phyloP scores from a whole-genome alignment of 169 alveolate species.

The Eimeria tenella region DNA sequence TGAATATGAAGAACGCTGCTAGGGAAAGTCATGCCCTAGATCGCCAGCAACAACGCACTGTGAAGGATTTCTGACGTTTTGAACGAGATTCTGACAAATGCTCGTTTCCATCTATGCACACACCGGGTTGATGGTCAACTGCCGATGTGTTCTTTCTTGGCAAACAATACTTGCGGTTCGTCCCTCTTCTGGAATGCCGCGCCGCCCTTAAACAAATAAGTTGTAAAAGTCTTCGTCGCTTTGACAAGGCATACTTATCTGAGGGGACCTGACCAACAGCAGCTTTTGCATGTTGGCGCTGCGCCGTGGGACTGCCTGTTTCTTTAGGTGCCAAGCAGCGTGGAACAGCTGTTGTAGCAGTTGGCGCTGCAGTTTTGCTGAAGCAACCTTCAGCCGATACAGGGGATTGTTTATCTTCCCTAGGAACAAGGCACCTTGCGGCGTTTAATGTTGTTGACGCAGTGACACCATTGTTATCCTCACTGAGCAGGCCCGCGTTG shows the following conservation, averaged over 20 bases:
- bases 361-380: not conserved
- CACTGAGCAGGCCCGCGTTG: too few relatives aligned
- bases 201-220: not conserved
- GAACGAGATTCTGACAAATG: not conserved
- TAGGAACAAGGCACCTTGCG: too few relatives aligned
- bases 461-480: too few relatives aligned
- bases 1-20: not conserved
- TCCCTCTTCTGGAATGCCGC: not conserved
- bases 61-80: not conserved
- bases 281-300: not conserved
- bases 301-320: not conserved
- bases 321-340: not conserved
- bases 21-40: not conserved
- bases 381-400: too few relatives aligned
- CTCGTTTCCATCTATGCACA: not conserved
- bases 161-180: not conserved
- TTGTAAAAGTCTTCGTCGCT: not conserved
- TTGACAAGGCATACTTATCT: not conserved
- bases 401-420: too few relatives aligned
- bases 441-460: too few relatives aligned
- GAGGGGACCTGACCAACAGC: not conserved
- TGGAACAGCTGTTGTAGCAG: not conserved
- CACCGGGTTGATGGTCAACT: not conserved
- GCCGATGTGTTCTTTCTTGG: not conserved
- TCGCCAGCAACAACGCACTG: not conserved